Base-by-base conservation (phyloP, 192 early-diverging fungal genomes). In the Coemansia erecta region DNA sequence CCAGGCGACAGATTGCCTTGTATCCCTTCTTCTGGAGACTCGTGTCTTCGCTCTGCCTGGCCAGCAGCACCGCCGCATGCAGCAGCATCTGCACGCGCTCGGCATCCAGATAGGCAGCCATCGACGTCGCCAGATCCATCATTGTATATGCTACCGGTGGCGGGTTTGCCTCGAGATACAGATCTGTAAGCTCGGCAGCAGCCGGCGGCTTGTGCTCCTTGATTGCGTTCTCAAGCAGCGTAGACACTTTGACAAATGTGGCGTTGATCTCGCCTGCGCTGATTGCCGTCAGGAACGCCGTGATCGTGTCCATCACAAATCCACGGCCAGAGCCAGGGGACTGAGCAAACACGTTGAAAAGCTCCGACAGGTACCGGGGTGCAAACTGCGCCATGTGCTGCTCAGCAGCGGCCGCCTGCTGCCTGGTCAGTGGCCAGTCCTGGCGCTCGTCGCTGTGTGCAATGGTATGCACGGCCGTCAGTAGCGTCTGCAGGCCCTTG, bases 11-110 rank as follows among this genome's bases (percentile, higher is more conserved):
- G 12, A 98, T 84, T 6, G 89, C 81, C 80, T 95, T 94, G 83
- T 98, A 98, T 0, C 89, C 91, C 79, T 93, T 95, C 84, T 98
- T 98, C 65, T 97, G 97, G 15, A 97, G 64, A 12, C 82, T 84
- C 0, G 88, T 69, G 56, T 94, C 91, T 39, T 75, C 80, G 28
- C 90, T 73, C 66, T 89, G 85, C 19, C 58, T 68, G 39, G 63
- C 64, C 45, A 72, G 58, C 56, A 67, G 39, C 12, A 85, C 63
- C 0, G 80, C 67, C 10, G 78, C 80, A 8, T 69, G 75, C 42
- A 84, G 61, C 47, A 82, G 68, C 56, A 81, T 80, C 68, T 89
- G 86, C 23, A 86, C 70, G 55, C 85, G 87, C 31, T 87, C 81
- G 10, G 82, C 60, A 57, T 92, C 84, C 41, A 98, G 83, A 39